phyloP scores from a whole-genome alignment of 169 alveolate genomes.

The Pseudocohnilembus persalinus region DNA sequence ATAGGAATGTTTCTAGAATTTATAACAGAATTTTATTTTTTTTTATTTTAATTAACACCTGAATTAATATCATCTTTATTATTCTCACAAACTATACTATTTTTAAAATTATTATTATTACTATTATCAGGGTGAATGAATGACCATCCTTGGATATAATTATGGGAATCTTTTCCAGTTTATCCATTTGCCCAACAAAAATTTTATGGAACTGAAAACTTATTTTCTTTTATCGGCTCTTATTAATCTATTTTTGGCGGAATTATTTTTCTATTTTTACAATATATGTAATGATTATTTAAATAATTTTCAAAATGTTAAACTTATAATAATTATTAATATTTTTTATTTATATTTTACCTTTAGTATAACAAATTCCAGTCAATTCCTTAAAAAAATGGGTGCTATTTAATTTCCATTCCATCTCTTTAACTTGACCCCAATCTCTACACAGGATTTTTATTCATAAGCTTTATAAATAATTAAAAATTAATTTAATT shows the following conservation, averaged over 20 bases:
- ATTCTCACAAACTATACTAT: too few species aligned
- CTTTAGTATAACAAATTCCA: constrained; percentile 60
- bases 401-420: constrained; percentile 82
- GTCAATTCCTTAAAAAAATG: constrained; percentile 70
- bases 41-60: too few species aligned
- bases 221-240: constrained; percentile 9
- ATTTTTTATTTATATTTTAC: constrained; percentile 41
- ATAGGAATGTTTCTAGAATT: too few species aligned
- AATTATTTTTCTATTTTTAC: constrained; percentile 27
- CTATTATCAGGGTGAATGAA: constrained; percentile 24
- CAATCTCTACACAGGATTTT: constrained; percentile 80
- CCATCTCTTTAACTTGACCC: constrained; percentile 79
- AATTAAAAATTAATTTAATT: constrained; percentile 7
- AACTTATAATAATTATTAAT: constrained; percentile 63
- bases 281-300: too few species aligned
- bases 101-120: background rate
- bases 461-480: constrained; percentile 41
- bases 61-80: too few species aligned
- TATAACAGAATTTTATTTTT: too few species aligned
- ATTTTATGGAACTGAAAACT: constrained; percentile 22
- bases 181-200: constrained; percentile 27
- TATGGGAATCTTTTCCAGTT: constrained; percentile 11
- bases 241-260: constrained; percentile 33
- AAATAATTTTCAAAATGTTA: too few species aligned
- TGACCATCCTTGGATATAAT: constrained; percentile 49